Base-by-base conservation (phyloP, 305 asterid species). In the Solanum hybrid region DNA sequence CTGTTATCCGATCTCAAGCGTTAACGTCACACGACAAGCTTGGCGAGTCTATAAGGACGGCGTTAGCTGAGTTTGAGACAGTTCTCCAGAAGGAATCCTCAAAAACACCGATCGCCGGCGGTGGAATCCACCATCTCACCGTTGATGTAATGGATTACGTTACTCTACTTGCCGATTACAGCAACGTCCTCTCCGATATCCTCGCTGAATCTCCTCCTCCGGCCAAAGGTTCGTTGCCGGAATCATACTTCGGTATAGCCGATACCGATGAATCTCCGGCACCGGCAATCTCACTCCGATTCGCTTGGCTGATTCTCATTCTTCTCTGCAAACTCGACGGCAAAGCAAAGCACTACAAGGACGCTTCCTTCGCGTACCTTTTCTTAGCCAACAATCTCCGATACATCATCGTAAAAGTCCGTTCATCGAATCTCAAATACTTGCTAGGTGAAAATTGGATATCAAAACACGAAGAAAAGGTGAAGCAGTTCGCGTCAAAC, bases 371-470 rank as follows among this genome's bases (percentile, higher is more conserved):
- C 5, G 91, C 98, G 1, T 95, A 97, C 82, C 91, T 97, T 2
- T 97, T 96, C 91, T 94, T 96, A 26, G 98, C 98, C 31, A 97
- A 96, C 94, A 97, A 97, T 78, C 93, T 94, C 90, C 96, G 91
- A 86, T 91, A 95, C 95, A 92, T 95, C 91, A 92, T 93, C 89
- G 94, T 87, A 6, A 92, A 93, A 87, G 98, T 93, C 87, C 93
- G 92, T 7, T 89, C 95, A 13, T 96, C 99, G 0, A 95, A 95
- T 79, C 95, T 96, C 79, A 94, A 90, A 20, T 92, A 94, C 87
- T 89, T 95, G 89, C 93, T 96, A 91, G 98, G 97, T 81, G 97
- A 95, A 11, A 95, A 95, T 8, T 97, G 99, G 99, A 3, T 97
- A 24, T 33, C 92, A 27, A 95, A 92, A 87, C 97, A 95, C 86